Percentiles rank a stretch among this genome's conserved stretches.
Evolutionary conservation across 495 filamentous ascomycete species (phyloP).

Genomic region (Penicillium salamii): DNA sequence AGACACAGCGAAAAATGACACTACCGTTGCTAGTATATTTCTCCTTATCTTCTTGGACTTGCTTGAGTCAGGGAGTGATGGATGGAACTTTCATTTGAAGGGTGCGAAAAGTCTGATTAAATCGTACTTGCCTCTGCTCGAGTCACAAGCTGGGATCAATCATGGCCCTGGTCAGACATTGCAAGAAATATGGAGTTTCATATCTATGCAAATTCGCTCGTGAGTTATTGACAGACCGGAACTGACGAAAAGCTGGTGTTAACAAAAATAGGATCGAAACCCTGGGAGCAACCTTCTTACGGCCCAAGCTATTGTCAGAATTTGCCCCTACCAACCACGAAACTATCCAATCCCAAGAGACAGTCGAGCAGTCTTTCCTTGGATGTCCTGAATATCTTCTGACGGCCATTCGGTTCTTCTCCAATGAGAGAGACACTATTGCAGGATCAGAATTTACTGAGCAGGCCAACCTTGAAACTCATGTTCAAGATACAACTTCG

Average conservation of each 20-base stretch:
- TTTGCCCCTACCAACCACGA: slow-evolving; percentile 13
- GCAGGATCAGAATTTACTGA: slow-evolving; percentile 5
- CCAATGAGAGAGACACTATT: slow-evolving; percentile 31
- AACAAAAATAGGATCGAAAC: slow-evolving; percentile 34
- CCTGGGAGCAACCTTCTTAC: slow-evolving; percentile 44
- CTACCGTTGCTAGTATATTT: slow-evolving; percentile 43
- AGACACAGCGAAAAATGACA: slow-evolving; percentile 18
- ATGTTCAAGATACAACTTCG: slow-evolving; percentile 10
- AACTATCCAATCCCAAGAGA: slow-evolving; percentile 19
- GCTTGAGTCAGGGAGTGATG: slow-evolving; percentile 47
- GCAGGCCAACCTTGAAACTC: neutral
- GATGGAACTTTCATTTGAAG: slow-evolving; percentile 49
- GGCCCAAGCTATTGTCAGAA: slow-evolving; percentile 33
- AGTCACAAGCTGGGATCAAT: slow-evolving; percentile 17
- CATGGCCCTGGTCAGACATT: slow-evolving; percentile 21
- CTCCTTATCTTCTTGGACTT: slow-evolving; percentile 52
- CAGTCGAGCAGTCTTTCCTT: slow-evolving; percentile 37
- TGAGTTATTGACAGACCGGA: neutral
- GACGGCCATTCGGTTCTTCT: slow-evolving; percentile 31
- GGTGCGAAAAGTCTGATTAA: slow-evolving; percentile 45
- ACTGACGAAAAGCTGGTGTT: neutral
- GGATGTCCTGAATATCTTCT: slow-evolving; percentile 41
- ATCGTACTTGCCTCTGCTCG: slow-evolving; percentile 9
- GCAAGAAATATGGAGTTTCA: slow-evolving; percentile 26
- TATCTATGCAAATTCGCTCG: slow-evolving; percentile 28